Evolutionary conservation across 2,329 filamentous ascomycete genomes (phyloP), one percentile per base, ranked within the genome.

Genomic region (Curvularia lunata): DNA sequence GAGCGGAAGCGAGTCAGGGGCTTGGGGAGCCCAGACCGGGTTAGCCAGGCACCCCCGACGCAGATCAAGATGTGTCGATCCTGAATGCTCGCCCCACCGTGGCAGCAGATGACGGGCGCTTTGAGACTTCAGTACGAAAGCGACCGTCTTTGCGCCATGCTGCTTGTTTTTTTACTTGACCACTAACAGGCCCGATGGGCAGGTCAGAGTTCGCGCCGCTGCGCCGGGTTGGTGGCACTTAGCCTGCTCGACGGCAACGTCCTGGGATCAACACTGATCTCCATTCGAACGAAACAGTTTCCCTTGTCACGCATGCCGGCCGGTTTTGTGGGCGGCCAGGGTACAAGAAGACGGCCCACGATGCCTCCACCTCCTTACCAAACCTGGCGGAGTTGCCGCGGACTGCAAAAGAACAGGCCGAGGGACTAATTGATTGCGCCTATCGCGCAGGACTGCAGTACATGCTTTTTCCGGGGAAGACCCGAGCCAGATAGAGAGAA

Each of bases 11-110:
- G 56, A 58, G 52, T 51, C 52, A 58, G 52, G 56, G 62, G 59
- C 47, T 18, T 57, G 45, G 59, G 2, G 21, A 59, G 66, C 61
- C 63, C 61, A 56, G 54, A 53, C 47, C 55, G 65, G 69, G 61
- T 70, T 69, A 72, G 68, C 68, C 68, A 72, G 66, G 67, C 63
- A 59, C 57, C 56, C 48, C 27, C 58, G 52, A 56, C 48, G 66
- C 58, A 55, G 63, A 67, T 67, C 64, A 54, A 51, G n/a, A 54
- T 52, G 27, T 40, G 58, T 25, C 45, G 56, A 63, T 67, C 62
- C 46, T 46, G 16, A 53, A 56, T 56, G 40, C 58, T 57, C 56
- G 55, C 61, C 58, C 56, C 66, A 61, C 63, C 58, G 53, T 40
- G 62, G 46, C 55, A 49, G 66, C 61, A 63, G 37, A 56, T 58